phyloP scores from a whole-genome alignment of 805 yeast genomes.

The Pichia kluyveri region DNA sequence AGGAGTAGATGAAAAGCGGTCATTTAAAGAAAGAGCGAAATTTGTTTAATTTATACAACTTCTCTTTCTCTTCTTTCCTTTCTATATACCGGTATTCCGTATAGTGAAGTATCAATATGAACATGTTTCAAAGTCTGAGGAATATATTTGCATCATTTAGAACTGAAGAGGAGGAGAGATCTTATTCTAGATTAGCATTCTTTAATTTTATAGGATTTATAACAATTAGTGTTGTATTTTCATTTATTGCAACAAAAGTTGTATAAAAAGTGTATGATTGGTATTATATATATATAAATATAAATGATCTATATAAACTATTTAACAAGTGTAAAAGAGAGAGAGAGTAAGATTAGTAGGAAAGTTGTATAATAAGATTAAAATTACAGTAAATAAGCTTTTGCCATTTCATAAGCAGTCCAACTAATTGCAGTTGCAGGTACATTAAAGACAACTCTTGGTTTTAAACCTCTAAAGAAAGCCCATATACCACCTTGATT shows the following conservation, averaged over 20 bases:
- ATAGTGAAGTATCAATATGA: no score
- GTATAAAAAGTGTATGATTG: no score
- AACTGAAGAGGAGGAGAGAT: constrained; percentile 77
- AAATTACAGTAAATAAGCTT: constrained; percentile 49
- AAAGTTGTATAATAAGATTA: no score
- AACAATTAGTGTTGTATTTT: constrained; percentile 72
- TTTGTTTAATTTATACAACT: no score
- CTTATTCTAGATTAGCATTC: constrained; percentile 67
- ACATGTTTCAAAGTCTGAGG: constrained; percentile 67
- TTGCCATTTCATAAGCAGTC: constrained; percentile 98
- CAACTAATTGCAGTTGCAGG: constrained; percentile 96
- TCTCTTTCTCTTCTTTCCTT: no score
- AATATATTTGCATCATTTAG: constrained; percentile 75
- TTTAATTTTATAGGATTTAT: constrained; percentile 72
- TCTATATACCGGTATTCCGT: no score
- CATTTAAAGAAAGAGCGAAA: no score
- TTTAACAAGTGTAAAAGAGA: no score
- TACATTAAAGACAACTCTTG: constrained; percentile 85
- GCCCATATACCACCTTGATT: constrained; percentile 52
- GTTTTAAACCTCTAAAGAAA: constrained; percentile 77
- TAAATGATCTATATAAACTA: neutral
- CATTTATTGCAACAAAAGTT: constrained; percentile 31
- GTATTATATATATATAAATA: no score
- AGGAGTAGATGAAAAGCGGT: no score
- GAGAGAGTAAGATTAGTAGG: no score